Conservation (phyloP, 805 yeast species). For the Kodamaea fukazawae region DNA sequence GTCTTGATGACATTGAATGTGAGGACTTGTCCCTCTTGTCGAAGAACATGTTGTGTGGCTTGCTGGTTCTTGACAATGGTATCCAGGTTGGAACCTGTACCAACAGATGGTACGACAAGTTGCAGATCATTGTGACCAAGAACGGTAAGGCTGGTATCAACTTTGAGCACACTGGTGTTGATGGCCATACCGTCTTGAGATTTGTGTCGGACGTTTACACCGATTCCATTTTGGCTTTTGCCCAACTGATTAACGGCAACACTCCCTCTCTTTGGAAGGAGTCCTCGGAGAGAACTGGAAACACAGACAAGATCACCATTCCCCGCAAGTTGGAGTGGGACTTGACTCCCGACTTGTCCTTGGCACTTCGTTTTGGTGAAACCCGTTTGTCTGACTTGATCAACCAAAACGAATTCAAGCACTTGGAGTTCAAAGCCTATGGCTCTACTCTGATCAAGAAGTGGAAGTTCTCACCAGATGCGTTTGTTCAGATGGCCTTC, state of each 20-base stretch:
- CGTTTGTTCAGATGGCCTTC: slow-evolving; percentile 89
- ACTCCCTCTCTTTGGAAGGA: slow-evolving; percentile 68
- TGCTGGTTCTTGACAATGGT: slow-evolving; percentile 74
- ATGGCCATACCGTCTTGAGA: slow-evolving; percentile 89
- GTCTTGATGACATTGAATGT: slow-evolving; percentile 75
- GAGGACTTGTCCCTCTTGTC: slow-evolving; percentile 63
- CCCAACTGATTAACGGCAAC: slow-evolving; percentile 73
- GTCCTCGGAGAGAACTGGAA: slow-evolving; percentile 21
- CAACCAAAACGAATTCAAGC: slow-evolving; percentile 83
- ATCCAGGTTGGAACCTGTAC: slow-evolving; percentile 93
- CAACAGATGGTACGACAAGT: slow-evolving; percentile 91
- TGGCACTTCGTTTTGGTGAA: slow-evolving; percentile 86
- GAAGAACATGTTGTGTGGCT: slow-evolving; percentile 85
- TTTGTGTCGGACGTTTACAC: slow-evolving; percentile 89
- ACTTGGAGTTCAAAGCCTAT: slow-evolving; percentile 66
- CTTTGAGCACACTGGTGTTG: slow-evolving; percentile 93
- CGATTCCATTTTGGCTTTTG: slow-evolving; percentile 84
- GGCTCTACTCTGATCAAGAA: slow-evolving; percentile 79
- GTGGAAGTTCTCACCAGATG: slow-evolving; percentile 90
- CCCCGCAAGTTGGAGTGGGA: slow-evolving; percentile 92
- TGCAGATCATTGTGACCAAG: slow-evolving; percentile 81
- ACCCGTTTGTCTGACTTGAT: slow-evolving; percentile 84
- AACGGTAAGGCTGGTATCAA: slow-evolving; percentile 92
- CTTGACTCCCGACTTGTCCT: slow-evolving; percentile 67
- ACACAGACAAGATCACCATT: slow-evolving; percentile 47